Conservation (phyloP, 1,139 yeast genomes). For the Hansenula anomala region DNA sequence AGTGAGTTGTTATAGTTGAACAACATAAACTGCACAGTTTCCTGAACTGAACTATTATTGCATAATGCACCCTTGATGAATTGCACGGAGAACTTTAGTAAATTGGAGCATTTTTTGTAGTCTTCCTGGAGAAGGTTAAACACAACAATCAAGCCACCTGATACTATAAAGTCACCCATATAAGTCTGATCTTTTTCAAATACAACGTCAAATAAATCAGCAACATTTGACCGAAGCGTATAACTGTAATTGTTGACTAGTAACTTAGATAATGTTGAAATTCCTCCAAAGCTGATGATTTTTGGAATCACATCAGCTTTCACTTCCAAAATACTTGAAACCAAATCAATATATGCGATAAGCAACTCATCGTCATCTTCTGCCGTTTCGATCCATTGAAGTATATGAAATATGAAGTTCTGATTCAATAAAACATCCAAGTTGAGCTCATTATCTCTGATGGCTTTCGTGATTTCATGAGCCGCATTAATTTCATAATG, state of each 20-base stretch:
- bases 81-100: no score
- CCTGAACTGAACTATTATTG: conserved; percentile 27
- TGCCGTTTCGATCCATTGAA: neutral
- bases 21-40: conserved; percentile 5
- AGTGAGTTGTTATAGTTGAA: conserved; percentile 12
- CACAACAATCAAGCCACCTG: conserved; percentile 54
- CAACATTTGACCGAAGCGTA: no score
- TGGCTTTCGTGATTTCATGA: neutral
- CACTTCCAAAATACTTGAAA: neutral
- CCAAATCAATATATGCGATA: neutral
- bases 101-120: conserved; percentile 27
- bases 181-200: conserved; percentile 36
- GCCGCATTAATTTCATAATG: neutral
- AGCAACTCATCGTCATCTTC: neutral
- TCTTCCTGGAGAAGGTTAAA: conserved; percentile 53
- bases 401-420: no score
- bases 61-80: no score
- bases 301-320: neutral
- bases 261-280: no score
- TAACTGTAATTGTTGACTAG: conserved; percentile 25
- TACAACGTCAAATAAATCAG: conserved; percentile 33
- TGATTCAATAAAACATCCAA: neutral
- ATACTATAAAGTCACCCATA: conserved; percentile 46
- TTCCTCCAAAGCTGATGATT: neutral
- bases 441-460: neutral